A percentile compares a stretch with the other conserved stretches of the same genome.
Evolutionary conservation across 805 yeast genomes (phyloP).

Genomic region (Blastobotrys mokoenaii): DNA sequence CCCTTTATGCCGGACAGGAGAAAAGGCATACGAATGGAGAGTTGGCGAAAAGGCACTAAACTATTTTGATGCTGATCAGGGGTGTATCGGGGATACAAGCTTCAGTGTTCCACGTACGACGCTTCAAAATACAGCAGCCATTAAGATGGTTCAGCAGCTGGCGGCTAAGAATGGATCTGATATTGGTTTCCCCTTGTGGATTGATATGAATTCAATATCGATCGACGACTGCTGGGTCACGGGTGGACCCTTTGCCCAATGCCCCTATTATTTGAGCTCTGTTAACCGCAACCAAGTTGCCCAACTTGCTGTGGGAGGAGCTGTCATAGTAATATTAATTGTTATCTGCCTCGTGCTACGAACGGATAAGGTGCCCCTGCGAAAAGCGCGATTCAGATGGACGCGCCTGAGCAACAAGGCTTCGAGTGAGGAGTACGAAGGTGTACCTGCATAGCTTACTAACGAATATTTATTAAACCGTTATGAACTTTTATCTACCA

Average conservation of each 20-base stretch:
- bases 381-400: conserved; percentile 61
- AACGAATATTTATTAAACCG: conserved; percentile 19
- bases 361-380: conserved; percentile 57
- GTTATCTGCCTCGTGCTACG: conserved; percentile 46
- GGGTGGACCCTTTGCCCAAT: conserved; percentile 68
- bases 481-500: too few species aligned
- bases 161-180: conserved; percentile 1
- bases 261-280: conserved; percentile 64
- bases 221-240: conserved; percentile 73
- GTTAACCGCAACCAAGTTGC: conserved; percentile 49
- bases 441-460: conserved; percentile 60
- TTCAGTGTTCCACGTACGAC: conserved; percentile 47
- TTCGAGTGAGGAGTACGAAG: conserved; percentile 65
- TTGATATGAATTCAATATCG: conserved; percentile 71
- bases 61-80: conserved; percentile 25
- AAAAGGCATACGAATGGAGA: conserved; percentile 31
- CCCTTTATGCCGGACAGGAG: conserved; percentile 47
- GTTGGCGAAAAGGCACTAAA: conserved; percentile 30
- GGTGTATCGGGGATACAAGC: conserved; percentile 28
- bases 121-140: conserved; percentile 33
- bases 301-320: conserved; percentile 59
- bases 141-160: conserved; percentile 4
- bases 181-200: conserved; percentile 49
- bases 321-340: conserved; percentile 46
- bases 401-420: conserved; percentile 46